phyloP scores from a whole-genome alignment of 192 early-diverging fungal species.

The Gaertneriomyces semiglobifer region DNA sequence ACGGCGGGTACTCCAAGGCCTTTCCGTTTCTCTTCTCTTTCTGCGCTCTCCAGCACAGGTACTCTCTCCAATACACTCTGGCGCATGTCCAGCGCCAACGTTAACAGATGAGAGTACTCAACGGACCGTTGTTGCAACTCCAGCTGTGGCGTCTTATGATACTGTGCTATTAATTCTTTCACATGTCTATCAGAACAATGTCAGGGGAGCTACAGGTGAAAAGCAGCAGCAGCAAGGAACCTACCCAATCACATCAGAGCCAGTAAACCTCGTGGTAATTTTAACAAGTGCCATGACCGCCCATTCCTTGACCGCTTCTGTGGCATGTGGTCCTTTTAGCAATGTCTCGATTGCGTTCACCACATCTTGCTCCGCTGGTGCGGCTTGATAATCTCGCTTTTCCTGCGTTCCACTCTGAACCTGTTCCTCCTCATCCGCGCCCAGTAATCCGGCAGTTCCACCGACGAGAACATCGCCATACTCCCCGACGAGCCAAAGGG shows the following conservation, averaged over 20 bases:
- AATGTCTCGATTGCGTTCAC: conserved; percentile 71
- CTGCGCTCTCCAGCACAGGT: conserved; percentile 70
- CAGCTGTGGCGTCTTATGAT: conserved; percentile 71
- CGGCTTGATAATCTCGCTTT: conserved; percentile 27
- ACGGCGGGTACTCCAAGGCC: conserved; percentile 36
- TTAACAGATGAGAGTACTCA: conserved; percentile 79
- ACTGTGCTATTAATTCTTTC: conserved; percentile 56
- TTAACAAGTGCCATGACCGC: conserved; percentile 86
- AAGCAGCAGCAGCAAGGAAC: background rate
- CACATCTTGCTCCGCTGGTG: conserved; percentile 68
- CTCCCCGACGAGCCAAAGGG: conserved; percentile 94
- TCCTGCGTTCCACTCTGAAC: conserved; percentile 19
- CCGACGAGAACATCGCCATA: conserved; percentile 86
- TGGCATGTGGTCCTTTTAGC: conserved; percentile 75
- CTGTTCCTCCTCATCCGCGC: conserved; percentile 59
- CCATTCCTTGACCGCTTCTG: conserved; percentile 74
- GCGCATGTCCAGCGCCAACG: conserved; percentile 48
- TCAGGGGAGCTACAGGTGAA: background rate
- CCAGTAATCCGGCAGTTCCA: conserved; percentile 20
- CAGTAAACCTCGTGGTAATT: conserved; percentile 74
- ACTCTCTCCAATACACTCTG: conserved; percentile 72
- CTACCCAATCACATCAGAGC: conserved; percentile 40
- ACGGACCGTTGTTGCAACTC: conserved; percentile 95
- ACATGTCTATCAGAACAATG: conserved; percentile 36
- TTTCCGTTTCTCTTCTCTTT: conserved; percentile 49